Percentiles rank a stretch among this genome's conserved stretches.
phyloP scores from a whole-genome alignment of 768 basidiomycete genomes.

The Amanita polypyramis region DNA sequence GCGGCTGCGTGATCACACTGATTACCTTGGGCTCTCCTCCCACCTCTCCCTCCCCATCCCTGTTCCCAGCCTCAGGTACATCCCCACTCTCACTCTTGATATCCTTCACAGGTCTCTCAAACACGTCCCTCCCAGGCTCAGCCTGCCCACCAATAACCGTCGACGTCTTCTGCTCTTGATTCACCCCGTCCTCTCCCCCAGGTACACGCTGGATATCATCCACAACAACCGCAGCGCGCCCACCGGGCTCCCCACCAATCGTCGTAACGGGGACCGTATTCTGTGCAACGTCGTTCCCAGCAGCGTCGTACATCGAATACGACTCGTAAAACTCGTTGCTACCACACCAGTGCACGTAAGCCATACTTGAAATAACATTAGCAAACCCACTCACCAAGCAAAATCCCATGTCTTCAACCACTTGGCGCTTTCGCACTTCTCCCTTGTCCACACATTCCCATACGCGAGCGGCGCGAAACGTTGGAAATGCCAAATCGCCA shows the following conservation, averaged over 20 bases:
- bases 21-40: constrained; percentile 24
- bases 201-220: constrained; percentile 21
- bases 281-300: constrained; percentile 28
- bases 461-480: constrained; percentile 79
- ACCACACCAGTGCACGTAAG: constrained; percentile 1
- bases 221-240: constrained; percentile 44
- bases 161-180: constrained; percentile 20
- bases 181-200: too few relatives aligned
- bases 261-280: constrained; percentile 30
- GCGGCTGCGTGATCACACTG: constrained; percentile 13
- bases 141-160: constrained; percentile 37
- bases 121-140: constrained; percentile 70
- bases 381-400: constrained; percentile 46
- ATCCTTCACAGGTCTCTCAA: constrained; percentile 37
- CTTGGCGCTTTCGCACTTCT: constrained; percentile 61
- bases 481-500: constrained; percentile 70
- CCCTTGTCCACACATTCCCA: constrained; percentile 79
- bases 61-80: constrained; percentile 9
- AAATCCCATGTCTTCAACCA: constrained; percentile 98
- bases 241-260: constrained; percentile 42
- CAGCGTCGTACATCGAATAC: constrained; percentile 46
- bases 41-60: neutral
- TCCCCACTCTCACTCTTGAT: constrained; percentile 42
- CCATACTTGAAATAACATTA: neutral
- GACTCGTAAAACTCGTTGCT: constrained; percentile 63